Base-by-base conservation (phyloP, 2,329 filamentous ascomycete species). In the Dryadomyces quercivorus region DNA sequence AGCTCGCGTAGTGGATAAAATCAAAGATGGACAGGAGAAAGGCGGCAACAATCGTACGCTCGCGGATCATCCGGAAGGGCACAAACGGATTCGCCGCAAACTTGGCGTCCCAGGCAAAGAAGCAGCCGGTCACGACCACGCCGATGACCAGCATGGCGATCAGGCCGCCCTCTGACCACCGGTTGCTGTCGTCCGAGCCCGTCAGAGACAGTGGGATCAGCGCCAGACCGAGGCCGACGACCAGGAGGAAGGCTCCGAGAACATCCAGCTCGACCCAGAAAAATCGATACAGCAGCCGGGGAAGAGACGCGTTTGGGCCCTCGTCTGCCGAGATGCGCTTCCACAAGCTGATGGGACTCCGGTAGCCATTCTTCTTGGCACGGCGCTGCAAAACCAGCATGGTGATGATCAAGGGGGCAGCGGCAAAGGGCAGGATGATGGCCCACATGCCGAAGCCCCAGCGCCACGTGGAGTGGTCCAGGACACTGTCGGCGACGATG, bases 391-490 rank as follows among this genome's bases (percentile, higher is more conserved):
- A 42, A 3, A 51, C 36, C 9, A 26, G 36, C 49, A 57, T 47
- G 0, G 73, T 72, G 0, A 69, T 58, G 18, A 84, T 66, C 0
- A 84, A 68, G 1, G 81, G 79, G 2, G 81, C 56, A 0, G 76
- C 72, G 51, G 74, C 75, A 9, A 77, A 66, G 1, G 80, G 76
- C 61, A 78, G 81, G 48, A 82, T 78, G 58, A 83, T 75, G 42
- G 71, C 72, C 72, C 77, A 84, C 78, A 84, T 83, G 58, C 79
- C 81, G 38, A 81, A 72, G 13, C 80, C 81, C 78, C 80, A 83
- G 56, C 74, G 67, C 81, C 81, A 84, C 2, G 69, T 73, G 0
- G 76, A 76, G 2, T 63, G 63, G 0, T 56, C 60, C 20, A 83
- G 62, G 1, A 82, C 76, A 0, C 75, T 71, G 1, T 66, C 64